Base-by-base conservation (phyloP, 805 yeast genomes). In the Millerozyma miso region DNA sequence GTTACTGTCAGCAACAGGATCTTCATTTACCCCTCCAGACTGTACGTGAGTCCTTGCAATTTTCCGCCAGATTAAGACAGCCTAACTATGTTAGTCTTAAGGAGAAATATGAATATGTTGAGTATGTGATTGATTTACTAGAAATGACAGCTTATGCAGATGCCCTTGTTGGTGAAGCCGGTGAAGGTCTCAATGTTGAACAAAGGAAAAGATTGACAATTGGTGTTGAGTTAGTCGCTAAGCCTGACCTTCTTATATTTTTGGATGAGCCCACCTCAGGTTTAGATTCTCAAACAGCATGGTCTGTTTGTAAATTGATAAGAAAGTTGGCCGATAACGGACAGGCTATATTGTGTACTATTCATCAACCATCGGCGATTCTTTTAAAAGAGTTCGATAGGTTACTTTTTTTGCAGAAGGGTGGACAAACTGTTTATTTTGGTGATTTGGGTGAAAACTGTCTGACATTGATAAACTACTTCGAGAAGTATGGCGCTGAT, bases 331-430 rank as follows among this genome's bases (percentile, higher is more conserved):
- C 81, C 76, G 52, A 55, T 38, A 53, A 54, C 4, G 68, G 68
- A 35, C 82, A 97, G 59, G 90, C 98, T 72, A 77, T 79, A 49
- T 62, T 79, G 43, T 78, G 83, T 64, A 77, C 84, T 43, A 74
- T 74, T 40, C 79, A 74, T 56, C 78, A 74, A 57, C 79, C 79
- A 33, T 77, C 82, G 15, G 71, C 76, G 16, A 64, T 68, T 3
- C 59, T 76, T 37, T 79, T 69, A 43, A 71, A 62, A 35, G 60
- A 57, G 40, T 66, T 58, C 49, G 67, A 63, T 46, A 48, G 58
- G 31, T 50, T 59, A 14, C 45, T 58, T 17, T 53, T 62, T 17
- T 53, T 62, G 33, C 69, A 56, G 67, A 53, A 53, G 35, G 60
- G 61, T 31, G 65, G 67, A 23, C 54, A 52, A 42, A 50, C 55